These are phyloP conservation scores for Blastobotrys niveus DNA, from an alignment of 1,139 yeast species.

Conservation along the genomic window DNA sequence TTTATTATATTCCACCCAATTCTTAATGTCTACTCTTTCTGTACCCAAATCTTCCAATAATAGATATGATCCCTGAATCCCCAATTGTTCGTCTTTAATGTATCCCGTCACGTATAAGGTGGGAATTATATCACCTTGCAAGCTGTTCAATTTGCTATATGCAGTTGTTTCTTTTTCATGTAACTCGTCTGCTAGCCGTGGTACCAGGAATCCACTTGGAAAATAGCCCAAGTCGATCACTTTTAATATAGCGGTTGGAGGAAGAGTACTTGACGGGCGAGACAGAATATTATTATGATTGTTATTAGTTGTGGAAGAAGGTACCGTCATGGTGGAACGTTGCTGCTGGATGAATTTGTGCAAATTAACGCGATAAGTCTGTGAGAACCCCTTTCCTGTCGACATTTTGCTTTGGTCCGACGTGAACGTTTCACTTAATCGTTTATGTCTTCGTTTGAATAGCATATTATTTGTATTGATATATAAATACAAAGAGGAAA, in stretches of 20 bases:
- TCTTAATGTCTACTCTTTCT: background rate
- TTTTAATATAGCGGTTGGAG: conserved; percentile 7
- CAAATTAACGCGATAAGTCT: conserved; percentile 9
- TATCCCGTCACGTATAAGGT: conserved; percentile 1
- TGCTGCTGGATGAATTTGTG: conserved; percentile 1
- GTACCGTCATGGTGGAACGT: background rate
- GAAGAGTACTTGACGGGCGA: background rate
- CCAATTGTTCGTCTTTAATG: conserved; percentile 2
- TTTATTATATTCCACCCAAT: conserved; percentile 4
- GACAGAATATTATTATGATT: background rate
- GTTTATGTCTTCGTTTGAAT: too few species aligned
- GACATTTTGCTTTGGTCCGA: conserved; percentile 2
- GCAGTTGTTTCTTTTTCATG: conserved; percentile 3
- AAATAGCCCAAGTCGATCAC: conserved; percentile 6
- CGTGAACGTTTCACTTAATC: too few species aligned
- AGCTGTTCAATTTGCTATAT: background rate
- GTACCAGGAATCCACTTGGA: conserved; percentile 9
- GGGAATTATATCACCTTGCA: conserved; percentile 6
- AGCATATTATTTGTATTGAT: too few species aligned
- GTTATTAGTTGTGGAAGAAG: too few species aligned
- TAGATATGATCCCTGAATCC: conserved; percentile 4
- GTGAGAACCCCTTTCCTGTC: conserved; percentile 5
- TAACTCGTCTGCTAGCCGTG: conserved; percentile 6
- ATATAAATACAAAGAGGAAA: too few species aligned
- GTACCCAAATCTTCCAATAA: conserved; percentile 7